Percentiles rank a stretch among this genome's conserved stretches.
Conservation (phyloP, 2,329 filamentous ascomycete species). For the Zymoseptoria crescenta region DNA sequence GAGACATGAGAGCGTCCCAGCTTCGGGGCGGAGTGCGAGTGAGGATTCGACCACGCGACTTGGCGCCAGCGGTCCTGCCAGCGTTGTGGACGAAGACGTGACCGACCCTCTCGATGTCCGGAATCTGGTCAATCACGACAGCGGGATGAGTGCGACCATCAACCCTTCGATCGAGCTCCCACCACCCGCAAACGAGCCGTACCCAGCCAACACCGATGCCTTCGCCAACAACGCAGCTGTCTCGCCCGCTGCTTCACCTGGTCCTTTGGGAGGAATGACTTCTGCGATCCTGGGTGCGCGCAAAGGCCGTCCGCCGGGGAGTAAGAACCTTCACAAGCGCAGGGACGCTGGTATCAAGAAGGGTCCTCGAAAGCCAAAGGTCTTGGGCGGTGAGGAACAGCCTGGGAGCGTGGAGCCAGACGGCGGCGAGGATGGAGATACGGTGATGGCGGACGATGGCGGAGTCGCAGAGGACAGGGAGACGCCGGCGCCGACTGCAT, state of each 20-base stretch:
- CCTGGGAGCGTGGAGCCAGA: background rate
- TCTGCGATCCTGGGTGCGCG: slow-evolving; percentile 8
- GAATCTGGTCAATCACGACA: background rate
- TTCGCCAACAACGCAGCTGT: background rate
- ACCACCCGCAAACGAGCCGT: background rate
- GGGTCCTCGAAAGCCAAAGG: slow-evolving; percentile 33
- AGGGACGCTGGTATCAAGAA: slow-evolving; percentile 45
- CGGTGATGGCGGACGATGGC: background rate
- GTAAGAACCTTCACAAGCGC: slow-evolving; percentile 39
- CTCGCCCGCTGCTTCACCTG: background rate
- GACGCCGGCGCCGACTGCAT: background rate
- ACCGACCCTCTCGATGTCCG: background rate
- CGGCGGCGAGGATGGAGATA: background rate
- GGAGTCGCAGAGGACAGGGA: background rate
- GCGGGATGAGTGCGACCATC: background rate
- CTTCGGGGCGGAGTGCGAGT: slow-evolving; percentile 11
- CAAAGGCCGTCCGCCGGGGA: slow-evolving; percentile 36
- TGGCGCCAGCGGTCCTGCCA: background rate
- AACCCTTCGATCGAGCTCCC: background rate
- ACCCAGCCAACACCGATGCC: background rate
- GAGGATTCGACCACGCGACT: slow-evolving; percentile 5
- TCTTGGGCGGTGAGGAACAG: background rate
- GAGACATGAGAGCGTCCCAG: slow-evolving; percentile 33
- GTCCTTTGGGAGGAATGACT: background rate
- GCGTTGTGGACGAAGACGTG: background rate